These are phyloP conservation scores for Pogostemon cablin DNA, from an alignment of 257 asterid species.

Conservation along the genomic window DNA sequence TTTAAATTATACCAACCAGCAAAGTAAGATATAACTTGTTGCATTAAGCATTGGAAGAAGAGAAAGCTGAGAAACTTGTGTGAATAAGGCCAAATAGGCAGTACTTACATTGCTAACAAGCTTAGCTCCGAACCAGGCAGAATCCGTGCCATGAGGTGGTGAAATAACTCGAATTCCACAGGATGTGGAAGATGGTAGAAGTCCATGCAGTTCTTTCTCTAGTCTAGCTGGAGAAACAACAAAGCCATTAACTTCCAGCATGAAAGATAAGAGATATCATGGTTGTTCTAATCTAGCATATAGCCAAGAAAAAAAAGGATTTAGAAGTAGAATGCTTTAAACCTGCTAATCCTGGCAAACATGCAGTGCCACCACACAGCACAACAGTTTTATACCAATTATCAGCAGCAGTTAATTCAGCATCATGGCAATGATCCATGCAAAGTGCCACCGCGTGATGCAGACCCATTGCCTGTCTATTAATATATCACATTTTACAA, in stretches of 20 bases:
- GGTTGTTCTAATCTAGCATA: slow-evolving; percentile 22
- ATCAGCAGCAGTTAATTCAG: slow-evolving; percentile 70
- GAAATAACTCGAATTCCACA: slow-evolving; percentile 77
- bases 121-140: slow-evolving; percentile 97
- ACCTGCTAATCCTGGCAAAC: slow-evolving; percentile 99
- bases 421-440: slow-evolving; percentile 90
- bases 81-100: neutral
- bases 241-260: slow-evolving; percentile 31
- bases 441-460: slow-evolving; percentile 88
- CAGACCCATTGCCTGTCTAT: slow-evolving; percentile 87
- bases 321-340: slow-evolving; percentile 18
- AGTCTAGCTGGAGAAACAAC: slow-evolving; percentile 69
- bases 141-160: slow-evolving; percentile 82
- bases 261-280: slow-evolving; percentile 15
- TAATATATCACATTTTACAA: slow-evolving; percentile 25
- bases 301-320: slow-evolving; percentile 20
- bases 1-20: neutral
- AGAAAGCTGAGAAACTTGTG: neutral
- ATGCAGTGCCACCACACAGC: slow-evolving; percentile 87
- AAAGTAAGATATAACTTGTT: neutral
- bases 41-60: slow-evolving; percentile 5
- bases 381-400: slow-evolving; percentile 89
- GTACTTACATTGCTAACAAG: slow-evolving; percentile 81
- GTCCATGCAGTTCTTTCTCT: slow-evolving; percentile 69
- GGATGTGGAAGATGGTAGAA: slow-evolving; percentile 51